phyloP scores from a whole-genome alignment of 192 early-diverging fungal genomes.

The Entomortierella beljakovae region DNA sequence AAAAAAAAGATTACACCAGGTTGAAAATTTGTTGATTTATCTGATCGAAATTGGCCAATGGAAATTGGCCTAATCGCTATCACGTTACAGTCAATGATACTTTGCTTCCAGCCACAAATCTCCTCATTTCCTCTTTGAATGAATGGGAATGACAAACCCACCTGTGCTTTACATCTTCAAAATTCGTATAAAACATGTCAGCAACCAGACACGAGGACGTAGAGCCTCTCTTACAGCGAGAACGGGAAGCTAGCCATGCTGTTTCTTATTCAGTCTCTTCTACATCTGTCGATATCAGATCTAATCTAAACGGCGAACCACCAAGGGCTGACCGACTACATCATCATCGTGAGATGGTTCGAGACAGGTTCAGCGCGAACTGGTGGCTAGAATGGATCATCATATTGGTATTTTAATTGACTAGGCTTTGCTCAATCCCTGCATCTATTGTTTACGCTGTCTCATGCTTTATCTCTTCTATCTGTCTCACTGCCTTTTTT shows the following conservation, averaged over 20 bases:
- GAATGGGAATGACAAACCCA: neutral
- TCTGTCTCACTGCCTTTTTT: neutral
- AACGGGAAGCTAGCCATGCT: neutral
- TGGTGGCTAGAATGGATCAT: conserved; percentile 54
- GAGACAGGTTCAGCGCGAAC: conserved; percentile 39
- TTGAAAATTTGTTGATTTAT: too few species aligned
- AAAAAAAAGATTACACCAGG: too few species aligned
- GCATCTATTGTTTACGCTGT: too few species aligned
- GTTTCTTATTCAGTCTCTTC: neutral
- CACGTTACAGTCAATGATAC: too few species aligned
- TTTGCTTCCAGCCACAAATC: too few species aligned
- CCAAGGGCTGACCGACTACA: conserved; percentile 31
- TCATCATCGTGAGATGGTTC: conserved; percentile 45
- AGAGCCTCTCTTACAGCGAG: conserved; percentile 17
- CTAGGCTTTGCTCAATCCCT: too few species aligned
- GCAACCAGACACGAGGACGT: conserved; percentile 6
- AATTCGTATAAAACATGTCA: neutral
- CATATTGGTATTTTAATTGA: conserved; percentile 38
- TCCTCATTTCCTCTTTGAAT: too few species aligned
- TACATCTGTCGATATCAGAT: conserved; percentile 8
- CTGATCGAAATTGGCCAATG: too few species aligned
- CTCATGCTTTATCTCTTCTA: neutral
- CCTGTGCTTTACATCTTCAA: neutral
- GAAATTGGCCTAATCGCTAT: too few species aligned
- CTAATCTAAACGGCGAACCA: neutral